Conservation (phyloP, 805 yeast species). For the Yarrowia divulgata region DNA sequence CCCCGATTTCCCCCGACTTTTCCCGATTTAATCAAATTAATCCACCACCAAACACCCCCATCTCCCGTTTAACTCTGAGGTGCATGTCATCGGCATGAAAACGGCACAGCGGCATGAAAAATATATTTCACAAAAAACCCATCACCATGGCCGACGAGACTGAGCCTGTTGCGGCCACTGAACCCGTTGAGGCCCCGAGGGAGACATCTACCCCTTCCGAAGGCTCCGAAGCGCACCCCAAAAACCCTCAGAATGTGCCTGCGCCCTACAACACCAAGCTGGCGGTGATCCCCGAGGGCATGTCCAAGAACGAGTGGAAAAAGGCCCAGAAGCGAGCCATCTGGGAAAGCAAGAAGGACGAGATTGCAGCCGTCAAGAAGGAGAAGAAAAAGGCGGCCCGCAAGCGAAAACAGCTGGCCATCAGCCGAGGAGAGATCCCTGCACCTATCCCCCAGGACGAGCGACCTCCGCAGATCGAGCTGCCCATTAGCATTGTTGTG, state of each 20-base stretch:
- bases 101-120: conserved; percentile 17
- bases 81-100: conserved; percentile 1
- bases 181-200: background rate
- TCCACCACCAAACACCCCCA: background rate
- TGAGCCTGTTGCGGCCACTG: conserved; percentile 10
- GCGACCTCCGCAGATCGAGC: conserved; percentile 43
- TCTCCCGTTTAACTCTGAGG: background rate
- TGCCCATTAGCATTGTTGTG: conserved; percentile 65
- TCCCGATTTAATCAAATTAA: too few species aligned
- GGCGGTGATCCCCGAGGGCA: conserved; percentile 70
- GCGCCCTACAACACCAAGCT: conserved; percentile 37
- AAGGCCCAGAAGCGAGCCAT: conserved; percentile 63
- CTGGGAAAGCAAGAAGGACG: conserved; percentile 71
- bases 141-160: conserved; percentile 9
- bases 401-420: conserved; percentile 26
- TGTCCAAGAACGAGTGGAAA: conserved; percentile 88
- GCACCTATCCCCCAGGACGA: conserved; percentile 40
- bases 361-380: conserved; percentile 60
- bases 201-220: background rate
- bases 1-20: too few species aligned
- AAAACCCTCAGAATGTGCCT: conserved; percentile 1
- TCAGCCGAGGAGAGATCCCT: conserved; percentile 48
- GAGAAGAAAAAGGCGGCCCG: conserved; percentile 55
- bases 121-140: conserved; percentile 16
- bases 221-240: conserved; percentile 6